Evolutionary conservation across 805 yeast genomes (phyloP).

Genomic region (Candida fluviatilis): DNA sequence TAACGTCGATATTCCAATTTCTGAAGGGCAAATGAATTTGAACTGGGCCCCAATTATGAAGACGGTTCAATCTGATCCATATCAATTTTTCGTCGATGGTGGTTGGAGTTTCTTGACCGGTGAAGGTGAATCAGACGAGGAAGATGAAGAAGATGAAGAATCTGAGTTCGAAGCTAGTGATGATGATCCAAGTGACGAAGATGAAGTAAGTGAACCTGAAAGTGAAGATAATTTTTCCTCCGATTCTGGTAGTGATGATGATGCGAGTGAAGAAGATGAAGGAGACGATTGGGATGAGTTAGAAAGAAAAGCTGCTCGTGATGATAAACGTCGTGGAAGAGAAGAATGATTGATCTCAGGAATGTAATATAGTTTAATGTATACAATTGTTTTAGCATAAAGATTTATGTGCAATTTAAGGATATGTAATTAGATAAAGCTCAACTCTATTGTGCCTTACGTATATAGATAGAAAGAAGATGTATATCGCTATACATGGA

Average conservation of each 20-base stretch:
- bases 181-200: slow-evolving; percentile 60
- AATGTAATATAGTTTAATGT: background rate
- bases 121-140: slow-evolving; percentile 70
- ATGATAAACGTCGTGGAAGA: slow-evolving; percentile 34
- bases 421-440: too few relatives aligned
- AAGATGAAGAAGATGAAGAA: slow-evolving; percentile 64
- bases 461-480: too few relatives aligned
- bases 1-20: slow-evolving; percentile 93
- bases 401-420: too few relatives aligned
- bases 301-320: slow-evolving; percentile 53
- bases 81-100: slow-evolving; percentile 87
- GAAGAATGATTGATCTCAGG: slow-evolving; percentile 5
- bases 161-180: slow-evolving; percentile 64
- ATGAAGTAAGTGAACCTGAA: slow-evolving; percentile 52
- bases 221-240: slow-evolving; percentile 36
- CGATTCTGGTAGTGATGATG: slow-evolving; percentile 30
- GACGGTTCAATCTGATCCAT: slow-evolving; percentile 87
- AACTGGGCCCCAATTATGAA: slow-evolving; percentile 96
- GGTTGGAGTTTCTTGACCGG: slow-evolving; percentile 96
- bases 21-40: slow-evolving; percentile 93
- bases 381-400: background rate
- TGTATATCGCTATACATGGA: too few relatives aligned
- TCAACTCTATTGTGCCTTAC: too few relatives aligned
- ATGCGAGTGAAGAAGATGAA: slow-evolving; percentile 33
- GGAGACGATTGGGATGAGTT: slow-evolving; percentile 60